Percentiles rank a stretch among this genome's conserved stretches.
phyloP scores from a whole-genome alignment of 139 green algal species.

The Chloropicon primus region DNA sequence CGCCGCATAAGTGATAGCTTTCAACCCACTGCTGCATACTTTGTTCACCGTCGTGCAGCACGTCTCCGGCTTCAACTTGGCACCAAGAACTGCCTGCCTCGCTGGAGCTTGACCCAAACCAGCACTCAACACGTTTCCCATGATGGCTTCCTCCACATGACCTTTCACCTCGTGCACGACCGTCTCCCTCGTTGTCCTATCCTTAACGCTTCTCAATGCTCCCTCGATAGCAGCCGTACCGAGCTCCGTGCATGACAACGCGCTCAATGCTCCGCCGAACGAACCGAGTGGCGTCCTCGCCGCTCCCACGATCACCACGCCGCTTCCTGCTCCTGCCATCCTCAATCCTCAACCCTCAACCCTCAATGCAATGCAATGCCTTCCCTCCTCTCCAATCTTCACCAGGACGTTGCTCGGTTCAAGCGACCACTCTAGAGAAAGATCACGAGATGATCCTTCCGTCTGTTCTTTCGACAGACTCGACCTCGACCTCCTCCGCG shows the following conservation, averaged over 20 bases:
- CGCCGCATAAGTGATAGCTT: slow-evolving; percentile 68
- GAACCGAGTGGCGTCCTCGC: slow-evolving; percentile 55
- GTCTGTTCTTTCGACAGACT: no score
- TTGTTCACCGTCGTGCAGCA: slow-evolving; percentile 83
- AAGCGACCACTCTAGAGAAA: no score
- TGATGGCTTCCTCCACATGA: slow-evolving; percentile 58
- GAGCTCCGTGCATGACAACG: slow-evolving; percentile 53
- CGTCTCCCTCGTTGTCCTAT: neutral
- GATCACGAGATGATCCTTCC: no score
- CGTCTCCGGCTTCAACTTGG: slow-evolving; percentile 43
- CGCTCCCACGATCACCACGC: slow-evolving; percentile 32
- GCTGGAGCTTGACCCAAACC: slow-evolving; percentile 74
- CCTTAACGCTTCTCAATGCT: neutral
- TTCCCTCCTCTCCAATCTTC: no score
- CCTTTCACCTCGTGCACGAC: neutral
- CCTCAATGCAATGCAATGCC: no score
- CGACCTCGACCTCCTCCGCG: no score
- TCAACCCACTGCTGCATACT: slow-evolving; percentile 74
- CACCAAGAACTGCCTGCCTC: slow-evolving; percentile 60
- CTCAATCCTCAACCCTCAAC: no score
- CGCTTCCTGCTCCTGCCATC: no score
- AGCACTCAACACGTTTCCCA: slow-evolving; percentile 73
- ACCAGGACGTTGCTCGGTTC: no score
- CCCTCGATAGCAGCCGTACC: slow-evolving; percentile 61
- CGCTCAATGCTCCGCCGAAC: slow-evolving; percentile 52